Conservation (phyloP, 2,329 filamentous ascomycete genomes). For the Daldinia eschscholtzii region DNA sequence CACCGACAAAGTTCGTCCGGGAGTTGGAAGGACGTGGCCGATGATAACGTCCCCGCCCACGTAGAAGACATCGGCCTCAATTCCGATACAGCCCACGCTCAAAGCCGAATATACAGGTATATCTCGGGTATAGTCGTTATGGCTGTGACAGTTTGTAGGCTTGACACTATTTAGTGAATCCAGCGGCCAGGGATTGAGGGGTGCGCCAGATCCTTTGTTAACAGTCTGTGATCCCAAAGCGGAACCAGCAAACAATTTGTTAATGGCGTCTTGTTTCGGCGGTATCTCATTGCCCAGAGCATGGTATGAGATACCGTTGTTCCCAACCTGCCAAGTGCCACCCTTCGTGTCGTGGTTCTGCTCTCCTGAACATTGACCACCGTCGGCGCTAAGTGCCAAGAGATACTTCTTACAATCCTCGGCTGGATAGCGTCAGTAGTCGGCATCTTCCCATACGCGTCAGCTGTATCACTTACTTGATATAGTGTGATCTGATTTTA, state of each 20-base stretch:
- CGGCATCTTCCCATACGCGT: neutral
- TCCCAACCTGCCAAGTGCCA: conserved; percentile 50
- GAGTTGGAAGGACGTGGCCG: conserved; percentile 45
- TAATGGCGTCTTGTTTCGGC: conserved; percentile 47
- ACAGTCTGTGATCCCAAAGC: conserved; percentile 44
- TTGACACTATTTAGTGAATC: conserved; percentile 46
- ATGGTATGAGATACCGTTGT: conserved; percentile 49
- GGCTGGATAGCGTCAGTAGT: conserved; percentile 40
- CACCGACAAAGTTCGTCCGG: conserved; percentile 45
- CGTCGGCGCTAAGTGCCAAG: conserved; percentile 42
- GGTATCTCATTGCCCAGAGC: conserved; percentile 46
- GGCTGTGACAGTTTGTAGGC: conserved; percentile 48
- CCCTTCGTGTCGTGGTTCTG: conserved; percentile 49
- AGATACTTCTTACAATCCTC: conserved; percentile 47
- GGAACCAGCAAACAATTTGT: conserved; percentile 44
- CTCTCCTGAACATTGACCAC: conserved; percentile 46
- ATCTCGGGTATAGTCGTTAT: conserved; percentile 49
- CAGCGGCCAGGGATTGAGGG: conserved; percentile 49
- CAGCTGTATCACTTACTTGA: conserved; percentile 41
- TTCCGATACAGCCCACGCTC: conserved; percentile 47
- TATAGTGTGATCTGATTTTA: conserved; percentile 45
- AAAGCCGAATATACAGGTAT: conserved; percentile 48
- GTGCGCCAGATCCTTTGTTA: conserved; percentile 45
- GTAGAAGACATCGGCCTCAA: conserved; percentile 50
- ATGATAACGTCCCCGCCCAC: conserved; percentile 45